Evolutionary conservation across 2,329 filamentous ascomycete genomes (phyloP).

Genomic region (Trichoderma cornu-damae): DNA sequence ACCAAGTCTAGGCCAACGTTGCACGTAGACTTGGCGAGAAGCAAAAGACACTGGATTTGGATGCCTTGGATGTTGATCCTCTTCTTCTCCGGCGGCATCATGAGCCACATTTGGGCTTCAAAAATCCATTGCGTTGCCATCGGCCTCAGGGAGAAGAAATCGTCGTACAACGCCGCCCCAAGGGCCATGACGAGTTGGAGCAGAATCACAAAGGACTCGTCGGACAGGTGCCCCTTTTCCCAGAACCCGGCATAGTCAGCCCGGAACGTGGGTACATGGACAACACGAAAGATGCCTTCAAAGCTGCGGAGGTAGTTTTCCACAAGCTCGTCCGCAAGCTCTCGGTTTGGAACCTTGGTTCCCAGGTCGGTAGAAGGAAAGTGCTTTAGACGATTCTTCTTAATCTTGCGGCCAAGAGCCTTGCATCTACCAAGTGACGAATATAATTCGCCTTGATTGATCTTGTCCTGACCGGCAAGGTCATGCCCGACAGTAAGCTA

Average conservation of each 20-base stretch:
- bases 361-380: conserved; percentile 37
- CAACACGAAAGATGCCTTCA: conserved; percentile 52
- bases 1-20: conserved; percentile 46
- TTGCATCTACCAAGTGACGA: conserved; percentile 38
- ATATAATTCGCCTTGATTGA: conserved; percentile 30
- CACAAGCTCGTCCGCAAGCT: conserved; percentile 47
- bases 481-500: conserved; percentile 31
- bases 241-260: conserved; percentile 49
- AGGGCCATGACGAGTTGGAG: conserved; percentile 51
- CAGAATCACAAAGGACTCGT: conserved; percentile 45
- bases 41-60: conserved; percentile 49
- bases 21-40: conserved; percentile 45
- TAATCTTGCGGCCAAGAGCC: conserved; percentile 38
- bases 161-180: conserved; percentile 45
- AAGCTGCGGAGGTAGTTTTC: conserved; percentile 51
- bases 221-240: conserved; percentile 38
- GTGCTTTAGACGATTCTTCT: conserved; percentile 35
- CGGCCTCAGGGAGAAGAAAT: conserved; percentile 39
- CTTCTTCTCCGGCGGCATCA: conserved; percentile 43
- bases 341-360: conserved; percentile 34
- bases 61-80: conserved; percentile 45
- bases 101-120: conserved; percentile 49
- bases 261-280: conserved; percentile 54
- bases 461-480: conserved; percentile 27
- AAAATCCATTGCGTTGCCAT: conserved; percentile 47